Percentiles rank a stretch among this genome's conserved stretches.
Evolutionary conservation across 306 rosid species (phyloP).

Genomic region (Acmispon strigosus): DNA sequence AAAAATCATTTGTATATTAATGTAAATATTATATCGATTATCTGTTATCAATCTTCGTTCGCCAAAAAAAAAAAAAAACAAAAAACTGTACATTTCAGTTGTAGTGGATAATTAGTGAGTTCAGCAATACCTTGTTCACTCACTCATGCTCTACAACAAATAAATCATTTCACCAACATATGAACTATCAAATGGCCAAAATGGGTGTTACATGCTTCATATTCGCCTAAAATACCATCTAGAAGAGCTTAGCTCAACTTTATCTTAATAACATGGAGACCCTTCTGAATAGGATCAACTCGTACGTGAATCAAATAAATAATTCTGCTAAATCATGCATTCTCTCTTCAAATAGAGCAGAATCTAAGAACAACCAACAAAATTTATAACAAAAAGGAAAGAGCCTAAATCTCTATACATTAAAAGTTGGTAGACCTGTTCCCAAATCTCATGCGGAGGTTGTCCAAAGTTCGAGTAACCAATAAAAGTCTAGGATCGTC

Average conservation of each 20-base stretch:
- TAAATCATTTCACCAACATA: not conserved
- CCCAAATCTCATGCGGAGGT: constrained; percentile 34
- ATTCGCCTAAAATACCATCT: not conserved
- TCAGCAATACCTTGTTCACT: too few species aligned
- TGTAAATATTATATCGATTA: too few species aligned
- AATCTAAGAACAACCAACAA: constrained; percentile 4
- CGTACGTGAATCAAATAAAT: constrained; percentile 8
- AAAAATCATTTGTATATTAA: too few species aligned
- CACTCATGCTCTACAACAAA: not conserved
- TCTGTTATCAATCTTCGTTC: too few species aligned
- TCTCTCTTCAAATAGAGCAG: not conserved
- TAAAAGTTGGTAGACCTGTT: not conserved
- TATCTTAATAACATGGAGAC: constrained; percentile 6
- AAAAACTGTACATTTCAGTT: too few species aligned
- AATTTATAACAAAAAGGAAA: constrained; percentile 15
- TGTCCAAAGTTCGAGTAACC: constrained; percentile 40
- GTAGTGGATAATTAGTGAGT: too few species aligned
- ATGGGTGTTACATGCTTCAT: too few species aligned
- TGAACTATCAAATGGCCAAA: not conserved
- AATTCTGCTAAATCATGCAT: not conserved
- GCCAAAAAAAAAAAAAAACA: too few species aligned
- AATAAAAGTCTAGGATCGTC: constrained; percentile 71
- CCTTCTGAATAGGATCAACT: constrained; percentile 6
- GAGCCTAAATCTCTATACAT: not conserved
- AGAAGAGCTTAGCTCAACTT: not conserved